Conservation (phyloP, 2,329 filamentous ascomycete genomes). For the Westerdykella ornata region DNA sequence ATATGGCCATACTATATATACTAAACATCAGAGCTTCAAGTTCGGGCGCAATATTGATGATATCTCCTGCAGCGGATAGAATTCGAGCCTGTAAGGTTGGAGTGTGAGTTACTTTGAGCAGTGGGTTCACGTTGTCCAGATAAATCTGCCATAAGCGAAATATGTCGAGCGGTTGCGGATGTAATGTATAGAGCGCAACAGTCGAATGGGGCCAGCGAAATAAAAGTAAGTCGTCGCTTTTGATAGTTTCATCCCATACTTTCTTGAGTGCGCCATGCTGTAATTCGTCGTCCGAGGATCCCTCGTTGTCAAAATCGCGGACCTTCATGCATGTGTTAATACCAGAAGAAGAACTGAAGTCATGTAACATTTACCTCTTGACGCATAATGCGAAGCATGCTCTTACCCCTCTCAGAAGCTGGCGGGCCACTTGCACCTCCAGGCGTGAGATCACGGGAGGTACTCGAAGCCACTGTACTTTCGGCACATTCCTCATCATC, state of each 20-base stretch:
- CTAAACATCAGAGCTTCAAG: constrained; percentile 48
- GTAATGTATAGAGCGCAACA: constrained; percentile 56
- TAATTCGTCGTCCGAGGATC: constrained; percentile 1
- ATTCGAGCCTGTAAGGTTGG: constrained; percentile 46
- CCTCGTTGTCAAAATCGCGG: constrained; percentile 1
- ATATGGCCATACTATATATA: constrained; percentile 27
- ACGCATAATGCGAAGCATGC: too few species aligned
- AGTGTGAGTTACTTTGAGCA: constrained; percentile 25
- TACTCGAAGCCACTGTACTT: too few species aligned
- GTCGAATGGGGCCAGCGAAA: constrained; percentile 48
- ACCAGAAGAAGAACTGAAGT: neutral
- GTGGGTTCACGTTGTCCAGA: constrained; percentile 43
- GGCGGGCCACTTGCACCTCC: too few species aligned
- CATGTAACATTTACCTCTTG: too few species aligned
- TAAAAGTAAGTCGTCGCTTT: constrained; percentile 46
- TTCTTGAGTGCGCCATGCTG: constrained; percentile 33
- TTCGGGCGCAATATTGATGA: constrained; percentile 47
- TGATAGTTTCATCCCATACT: constrained; percentile 42
- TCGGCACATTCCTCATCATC: neutral
- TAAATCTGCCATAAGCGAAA: constrained; percentile 68
- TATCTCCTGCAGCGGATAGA: constrained; percentile 54
- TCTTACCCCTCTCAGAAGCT: too few species aligned
- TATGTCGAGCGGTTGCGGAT: constrained; percentile 61
- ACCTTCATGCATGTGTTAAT: constrained; percentile 2
- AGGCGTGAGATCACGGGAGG: too few species aligned